phyloP scores from a whole-genome alignment of 257 asterid species.

The Leonotis leonurus region DNA sequence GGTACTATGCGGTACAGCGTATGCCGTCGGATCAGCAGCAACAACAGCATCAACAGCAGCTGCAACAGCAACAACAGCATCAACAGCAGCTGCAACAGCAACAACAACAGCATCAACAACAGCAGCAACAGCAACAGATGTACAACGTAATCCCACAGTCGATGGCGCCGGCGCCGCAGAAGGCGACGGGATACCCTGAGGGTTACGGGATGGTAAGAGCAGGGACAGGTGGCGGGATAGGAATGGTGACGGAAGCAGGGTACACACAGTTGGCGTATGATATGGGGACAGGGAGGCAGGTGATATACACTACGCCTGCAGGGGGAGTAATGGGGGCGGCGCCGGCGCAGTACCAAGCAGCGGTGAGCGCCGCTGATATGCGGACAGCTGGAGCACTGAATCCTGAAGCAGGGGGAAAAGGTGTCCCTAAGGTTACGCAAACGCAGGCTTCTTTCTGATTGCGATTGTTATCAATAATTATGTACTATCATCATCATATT shows the following conservation, averaged over 20 bases:
- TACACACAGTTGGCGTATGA: constrained; percentile 76
- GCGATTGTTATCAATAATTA: background rate
- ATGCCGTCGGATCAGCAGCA: constrained; percentile 53
- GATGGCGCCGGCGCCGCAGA: constrained; percentile 31
- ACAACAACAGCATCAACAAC: background rate
- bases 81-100: background rate
- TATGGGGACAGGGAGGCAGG: constrained; percentile 56
- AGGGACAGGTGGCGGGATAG: constrained; percentile 26
- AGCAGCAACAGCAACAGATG: constrained; percentile 51
- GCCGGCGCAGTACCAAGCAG: constrained; percentile 35
- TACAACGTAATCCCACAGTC: constrained; percentile 42
- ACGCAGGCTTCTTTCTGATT: constrained; percentile 50
- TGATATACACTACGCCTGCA: constrained; percentile 59
- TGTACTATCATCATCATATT: background rate
- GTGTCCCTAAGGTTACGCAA: constrained; percentile 46
- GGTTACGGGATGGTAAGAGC: constrained; percentile 48
- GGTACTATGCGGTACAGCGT: constrained; percentile 71
- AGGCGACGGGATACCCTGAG: constrained; percentile 35
- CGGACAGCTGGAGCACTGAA: constrained; percentile 32
- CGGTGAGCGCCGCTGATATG: constrained; percentile 35
- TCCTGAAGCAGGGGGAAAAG: constrained; percentile 41
- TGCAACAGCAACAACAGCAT: constrained; percentile 28
- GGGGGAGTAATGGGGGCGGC: constrained; percentile 43
- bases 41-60: constrained; percentile 25
- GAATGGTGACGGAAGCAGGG: constrained; percentile 34